Evolutionary conservation across 1,284 basidiomycete genomes (phyloP).

Genomic region (Amylostereum areolatum): DNA sequence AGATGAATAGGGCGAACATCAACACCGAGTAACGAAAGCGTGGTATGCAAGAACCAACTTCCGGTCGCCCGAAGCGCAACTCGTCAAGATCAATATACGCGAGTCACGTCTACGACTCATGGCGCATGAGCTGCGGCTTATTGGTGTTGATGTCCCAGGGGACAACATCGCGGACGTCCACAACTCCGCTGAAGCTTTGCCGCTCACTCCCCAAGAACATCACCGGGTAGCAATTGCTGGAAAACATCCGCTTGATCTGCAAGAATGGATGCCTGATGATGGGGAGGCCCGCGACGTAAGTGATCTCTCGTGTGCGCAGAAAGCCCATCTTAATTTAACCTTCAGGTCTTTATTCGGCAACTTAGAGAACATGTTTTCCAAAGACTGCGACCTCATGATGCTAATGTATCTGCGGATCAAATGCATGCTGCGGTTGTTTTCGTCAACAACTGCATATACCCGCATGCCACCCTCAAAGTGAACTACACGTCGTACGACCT

Average conservation of each 20-base stretch:
- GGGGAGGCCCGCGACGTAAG: conserved; percentile 6
- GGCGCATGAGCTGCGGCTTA: conserved; percentile 3
- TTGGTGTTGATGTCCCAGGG: background rate
- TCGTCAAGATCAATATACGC: conserved; percentile 12
- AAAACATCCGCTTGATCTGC: conserved; percentile 12
- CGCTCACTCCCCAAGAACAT: conserved; percentile 5
- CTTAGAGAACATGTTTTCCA: conserved; percentile 17
- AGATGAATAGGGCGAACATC: conserved; percentile 1
- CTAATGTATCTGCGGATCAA: conserved; percentile 1
- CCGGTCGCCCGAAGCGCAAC: conserved; percentile 8
- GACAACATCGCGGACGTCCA: background rate
- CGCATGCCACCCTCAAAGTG: conserved; percentile 17
- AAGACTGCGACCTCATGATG: conserved; percentile 4
- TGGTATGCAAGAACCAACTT: conserved; percentile 13
- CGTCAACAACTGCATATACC: conserved; percentile 17
- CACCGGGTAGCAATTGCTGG: conserved; percentile 13
- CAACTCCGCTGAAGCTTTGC: background rate
- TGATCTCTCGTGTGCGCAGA: background rate
- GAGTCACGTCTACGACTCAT: conserved; percentile 3
- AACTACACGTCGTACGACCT: conserved; percentile 30
- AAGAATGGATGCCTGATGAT: conserved; percentile 10
- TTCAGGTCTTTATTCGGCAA: conserved; percentile 18
- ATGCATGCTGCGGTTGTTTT: conserved; percentile 11
- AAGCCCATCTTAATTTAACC: background rate
- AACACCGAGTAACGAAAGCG: conserved; percentile 14